These are phyloP conservation scores for Chalaropsis ovoidea DNA, from an alignment of 2,329 filamentous ascomycete species.

Conservation along the genomic window DNA sequence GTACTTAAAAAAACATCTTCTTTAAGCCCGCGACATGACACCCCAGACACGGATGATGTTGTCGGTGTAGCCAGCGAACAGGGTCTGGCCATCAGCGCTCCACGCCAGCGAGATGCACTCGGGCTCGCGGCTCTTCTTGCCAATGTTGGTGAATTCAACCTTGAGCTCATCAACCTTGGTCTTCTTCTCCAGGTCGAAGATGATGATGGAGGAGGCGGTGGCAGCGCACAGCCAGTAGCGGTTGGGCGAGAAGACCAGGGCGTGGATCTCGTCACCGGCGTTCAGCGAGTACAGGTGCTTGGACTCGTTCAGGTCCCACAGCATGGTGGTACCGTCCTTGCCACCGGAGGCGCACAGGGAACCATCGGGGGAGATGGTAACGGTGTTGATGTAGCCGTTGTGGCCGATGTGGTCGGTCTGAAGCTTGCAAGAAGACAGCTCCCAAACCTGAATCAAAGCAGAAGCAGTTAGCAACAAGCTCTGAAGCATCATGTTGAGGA, in stretches of 20 bases:
- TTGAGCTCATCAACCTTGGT: conserved; percentile 99
- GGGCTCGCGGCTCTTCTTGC: conserved; percentile 98
- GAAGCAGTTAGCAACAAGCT: background rate
- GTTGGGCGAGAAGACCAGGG: conserved; percentile 99
- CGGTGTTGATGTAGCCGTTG: conserved; percentile 99
- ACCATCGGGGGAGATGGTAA: conserved; percentile 98
- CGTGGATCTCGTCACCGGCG: conserved; percentile 98
- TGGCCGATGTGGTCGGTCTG: conserved; percentile 99
- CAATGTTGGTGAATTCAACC: conserved; percentile 83
- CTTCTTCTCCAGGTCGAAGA: conserved; percentile 99
- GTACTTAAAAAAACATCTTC: conserved; percentile 26
- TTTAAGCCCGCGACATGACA: conserved; percentile 87
- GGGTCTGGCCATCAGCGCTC: conserved; percentile 95
- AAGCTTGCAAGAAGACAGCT: conserved; percentile 97
- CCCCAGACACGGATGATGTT: conserved; percentile 98
- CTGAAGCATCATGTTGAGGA: background rate
- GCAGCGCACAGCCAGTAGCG: conserved; percentile 99
- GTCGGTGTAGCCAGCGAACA: conserved; percentile 99
- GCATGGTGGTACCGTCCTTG: conserved; percentile 99
- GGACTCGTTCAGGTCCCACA: conserved; percentile 99
- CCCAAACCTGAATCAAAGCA: conserved; percentile 69
- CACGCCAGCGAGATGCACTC: conserved; percentile 97
- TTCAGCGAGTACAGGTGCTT: conserved; percentile 99
- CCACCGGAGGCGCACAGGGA: conserved; percentile 98
- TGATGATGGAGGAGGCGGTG: conserved; percentile 96